A percentile compares a stretch with the other conserved stretches of the same genome.
Evolutionary conservation across 1,284 basidiomycete species (phyloP).

Genomic region (Malassezia globosa): DNA sequence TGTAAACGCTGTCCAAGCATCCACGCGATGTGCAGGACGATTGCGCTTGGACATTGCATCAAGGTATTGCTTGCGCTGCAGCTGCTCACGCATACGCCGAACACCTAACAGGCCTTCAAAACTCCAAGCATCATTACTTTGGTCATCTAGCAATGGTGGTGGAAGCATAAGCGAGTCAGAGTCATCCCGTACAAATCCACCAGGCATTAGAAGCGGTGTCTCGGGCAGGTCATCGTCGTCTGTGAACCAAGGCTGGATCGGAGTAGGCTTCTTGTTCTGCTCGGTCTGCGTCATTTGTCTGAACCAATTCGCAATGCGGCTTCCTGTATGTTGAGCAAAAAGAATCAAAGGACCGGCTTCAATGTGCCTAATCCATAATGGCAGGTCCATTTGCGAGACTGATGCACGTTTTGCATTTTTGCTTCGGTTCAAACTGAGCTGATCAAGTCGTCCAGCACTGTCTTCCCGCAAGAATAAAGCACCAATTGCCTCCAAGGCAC

Average conservation of each 20-base stretch:
- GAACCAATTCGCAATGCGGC: neutral
- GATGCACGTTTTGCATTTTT: neutral
- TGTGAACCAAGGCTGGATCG: neutral
- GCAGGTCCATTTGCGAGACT: neutral
- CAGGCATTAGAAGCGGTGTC: constrained; percentile 41
- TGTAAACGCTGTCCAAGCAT: constrained; percentile 32
- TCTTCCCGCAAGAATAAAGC: constrained; percentile 33
- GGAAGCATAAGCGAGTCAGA: constrained; percentile 38
- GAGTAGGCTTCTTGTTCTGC: no score
- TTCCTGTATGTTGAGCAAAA: neutral
- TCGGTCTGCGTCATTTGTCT: neutral
- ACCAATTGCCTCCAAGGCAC: constrained; percentile 40
- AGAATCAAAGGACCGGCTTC: neutral
- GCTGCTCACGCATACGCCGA: constrained; percentile 34
- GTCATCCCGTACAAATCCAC: constrained; percentile 32
- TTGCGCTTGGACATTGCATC: constrained; percentile 34
- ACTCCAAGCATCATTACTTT: constrained; percentile 27
- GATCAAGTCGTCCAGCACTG: constrained; percentile 27
- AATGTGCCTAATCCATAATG: constrained; percentile 1
- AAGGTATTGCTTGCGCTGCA: constrained; percentile 26
- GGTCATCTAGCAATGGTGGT: constrained; percentile 38
- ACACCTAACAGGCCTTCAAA: constrained; percentile 39
- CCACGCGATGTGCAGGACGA: constrained; percentile 38
- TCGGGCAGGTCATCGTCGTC: constrained; percentile 26
- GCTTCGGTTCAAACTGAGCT: constrained; percentile 22